Percentiles rank a stretch among this genome's conserved stretches.
Conservation (phyloP, 495 filamentous ascomycete genomes). For the Sphaerosporella brunnea region DNA sequence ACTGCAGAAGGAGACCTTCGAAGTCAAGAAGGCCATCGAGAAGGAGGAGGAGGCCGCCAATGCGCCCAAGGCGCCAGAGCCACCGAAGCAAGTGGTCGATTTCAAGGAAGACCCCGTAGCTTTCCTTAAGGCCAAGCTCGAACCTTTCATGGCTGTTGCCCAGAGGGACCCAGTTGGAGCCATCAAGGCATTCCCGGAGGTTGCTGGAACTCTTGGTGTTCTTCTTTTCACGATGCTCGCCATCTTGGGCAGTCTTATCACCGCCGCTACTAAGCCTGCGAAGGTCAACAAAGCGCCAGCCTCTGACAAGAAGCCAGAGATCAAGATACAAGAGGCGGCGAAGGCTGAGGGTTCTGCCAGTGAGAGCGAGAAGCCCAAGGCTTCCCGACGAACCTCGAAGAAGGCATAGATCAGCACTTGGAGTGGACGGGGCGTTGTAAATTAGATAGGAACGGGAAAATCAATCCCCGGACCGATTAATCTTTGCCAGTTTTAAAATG, state of each 20-base stretch:
- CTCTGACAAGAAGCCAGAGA: conserved; percentile 12
- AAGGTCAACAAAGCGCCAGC: conserved; percentile 20
- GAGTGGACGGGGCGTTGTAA: conserved; percentile 1
- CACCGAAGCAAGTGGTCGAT: conserved; percentile 49
- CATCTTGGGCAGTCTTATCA: conserved; percentile 41
- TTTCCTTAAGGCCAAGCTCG: conserved; percentile 82
- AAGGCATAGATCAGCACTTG: conserved; percentile 13
- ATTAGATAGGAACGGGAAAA: conserved; percentile 3
- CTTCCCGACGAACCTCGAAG: conserved; percentile 21
- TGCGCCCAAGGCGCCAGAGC: conserved; percentile 60
- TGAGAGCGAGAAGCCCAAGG: conserved; percentile 24
- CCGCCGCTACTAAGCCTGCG: conserved; percentile 28
- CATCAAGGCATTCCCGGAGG: conserved; percentile 77
- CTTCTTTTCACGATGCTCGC: conserved; percentile 50
- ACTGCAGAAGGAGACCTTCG: conserved; percentile 80
- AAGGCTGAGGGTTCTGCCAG: conserved; percentile 15
- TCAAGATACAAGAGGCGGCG: conserved; percentile 17
- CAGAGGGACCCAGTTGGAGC: conserved; percentile 80
- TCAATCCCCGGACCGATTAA: neutral
- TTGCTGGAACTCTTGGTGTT: conserved; percentile 60
- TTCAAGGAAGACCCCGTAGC: conserved; percentile 84
- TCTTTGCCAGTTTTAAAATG: neutral
- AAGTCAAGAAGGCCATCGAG: conserved; percentile 77
- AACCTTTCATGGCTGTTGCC: conserved; percentile 69
- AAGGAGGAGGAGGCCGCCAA: conserved; percentile 61